Evolutionary conservation across 306 rosid genomes (phyloP).

Genomic region (Dalbergia cultrata): DNA sequence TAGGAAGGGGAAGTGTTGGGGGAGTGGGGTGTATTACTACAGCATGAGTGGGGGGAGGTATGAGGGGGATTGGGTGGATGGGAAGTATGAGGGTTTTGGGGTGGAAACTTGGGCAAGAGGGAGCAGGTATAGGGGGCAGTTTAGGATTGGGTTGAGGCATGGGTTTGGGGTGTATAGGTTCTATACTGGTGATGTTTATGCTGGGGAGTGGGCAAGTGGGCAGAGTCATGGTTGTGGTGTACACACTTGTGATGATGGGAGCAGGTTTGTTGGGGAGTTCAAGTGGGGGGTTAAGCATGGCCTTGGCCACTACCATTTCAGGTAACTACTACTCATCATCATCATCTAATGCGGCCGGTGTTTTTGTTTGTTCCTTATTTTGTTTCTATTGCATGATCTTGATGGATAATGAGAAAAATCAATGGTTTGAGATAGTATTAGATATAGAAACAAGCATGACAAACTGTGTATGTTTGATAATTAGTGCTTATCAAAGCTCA

Average conservation of each 20-base stretch:
- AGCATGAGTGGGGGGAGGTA: conserved; percentile 88
- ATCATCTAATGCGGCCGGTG: neutral
- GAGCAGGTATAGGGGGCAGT: conserved; percentile 81
- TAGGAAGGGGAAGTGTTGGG: conserved; percentile 66
- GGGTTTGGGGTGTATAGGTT: conserved; percentile 86
- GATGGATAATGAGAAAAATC: neutral
- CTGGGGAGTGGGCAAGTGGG: conserved; percentile 89
- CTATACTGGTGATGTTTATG: conserved; percentile 83
- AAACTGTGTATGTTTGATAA: neutral
- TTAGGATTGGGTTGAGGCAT: conserved; percentile 75
- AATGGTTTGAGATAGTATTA: neutral
- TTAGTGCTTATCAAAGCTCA: neutral
- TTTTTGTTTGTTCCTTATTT: no score
- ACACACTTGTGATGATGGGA: conserved; percentile 85
- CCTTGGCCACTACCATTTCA: conserved; percentile 88
- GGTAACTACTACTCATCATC: conserved; percentile 47
- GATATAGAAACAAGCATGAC: neutral
- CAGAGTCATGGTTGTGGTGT: conserved; percentile 92
- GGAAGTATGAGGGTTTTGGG: conserved; percentile 83
- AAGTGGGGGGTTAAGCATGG: conserved; percentile 95
- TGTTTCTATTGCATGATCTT: no score
- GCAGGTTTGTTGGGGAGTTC: conserved; percentile 85
- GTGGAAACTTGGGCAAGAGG: conserved; percentile 93
- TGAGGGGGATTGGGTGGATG: conserved; percentile 93
- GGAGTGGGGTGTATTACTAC: conserved; percentile 86